Evolutionary conservation across 257 asterid genomes (phyloP).

Genomic region (Nicotiana otophora): DNA sequence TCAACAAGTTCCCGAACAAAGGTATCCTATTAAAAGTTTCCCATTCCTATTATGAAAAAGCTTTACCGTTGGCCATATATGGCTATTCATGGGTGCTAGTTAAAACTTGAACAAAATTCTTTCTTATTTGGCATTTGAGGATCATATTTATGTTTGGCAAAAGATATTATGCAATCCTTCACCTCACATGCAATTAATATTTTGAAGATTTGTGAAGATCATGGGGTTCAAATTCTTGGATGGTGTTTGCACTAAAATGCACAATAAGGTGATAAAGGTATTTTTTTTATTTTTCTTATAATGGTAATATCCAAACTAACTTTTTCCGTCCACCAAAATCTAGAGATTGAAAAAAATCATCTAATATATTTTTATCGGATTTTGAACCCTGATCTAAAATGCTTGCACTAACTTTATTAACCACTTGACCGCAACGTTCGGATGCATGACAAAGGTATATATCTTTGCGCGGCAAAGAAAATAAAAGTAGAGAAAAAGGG

Average conservation of each 20-base stretch:
- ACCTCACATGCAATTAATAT: background rate
- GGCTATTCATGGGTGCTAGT: background rate
- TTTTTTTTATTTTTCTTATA: too few species aligned
- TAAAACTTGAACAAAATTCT: background rate
- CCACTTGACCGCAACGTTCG: background rate
- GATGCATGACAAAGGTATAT: background rate
- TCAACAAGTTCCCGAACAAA: background rate
- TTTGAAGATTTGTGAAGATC: background rate
- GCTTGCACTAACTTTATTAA: background rate
- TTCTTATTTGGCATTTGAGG: slow-evolving; percentile 5
- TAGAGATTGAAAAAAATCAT: too few species aligned
- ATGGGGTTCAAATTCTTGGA: background rate
- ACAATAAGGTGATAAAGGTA: background rate
- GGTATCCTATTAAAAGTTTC: background rate
- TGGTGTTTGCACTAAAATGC: background rate
- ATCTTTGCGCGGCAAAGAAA: background rate
- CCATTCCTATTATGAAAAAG: background rate
- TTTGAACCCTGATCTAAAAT: background rate
- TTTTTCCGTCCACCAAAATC: too few species aligned
- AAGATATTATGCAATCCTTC: background rate
- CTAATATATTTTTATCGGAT: background rate
- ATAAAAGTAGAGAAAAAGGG: background rate
- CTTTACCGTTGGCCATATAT: background rate
- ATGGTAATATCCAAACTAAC: background rate
- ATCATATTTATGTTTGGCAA: background rate